Evolutionary conservation across 2,329 filamentous ascomycete genomes (phyloP).

Genomic region (Gaeumannomyces tritici): DNA sequence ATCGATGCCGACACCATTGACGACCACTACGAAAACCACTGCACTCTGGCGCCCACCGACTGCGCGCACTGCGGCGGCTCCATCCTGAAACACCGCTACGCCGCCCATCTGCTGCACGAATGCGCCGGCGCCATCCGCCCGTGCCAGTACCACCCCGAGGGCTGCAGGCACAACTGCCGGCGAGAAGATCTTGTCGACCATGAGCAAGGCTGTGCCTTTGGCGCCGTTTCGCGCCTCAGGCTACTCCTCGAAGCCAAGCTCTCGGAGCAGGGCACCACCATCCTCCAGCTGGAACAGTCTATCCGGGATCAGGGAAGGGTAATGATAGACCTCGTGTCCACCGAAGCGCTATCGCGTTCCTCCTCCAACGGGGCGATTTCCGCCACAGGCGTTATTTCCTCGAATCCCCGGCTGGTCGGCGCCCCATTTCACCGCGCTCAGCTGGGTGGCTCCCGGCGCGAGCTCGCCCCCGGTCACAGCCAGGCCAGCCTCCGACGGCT

Average conservation of each 20-base stretch:
- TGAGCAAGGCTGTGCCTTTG: conserved; percentile 38
- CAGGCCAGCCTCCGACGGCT: not conserved
- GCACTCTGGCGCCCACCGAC: conserved; percentile 34
- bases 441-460: not conserved
- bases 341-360: not conserved
- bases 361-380: not conserved
- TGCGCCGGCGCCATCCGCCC: conserved; percentile 29
- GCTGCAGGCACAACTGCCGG: conserved; percentile 32
- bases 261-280: conserved; percentile 8
- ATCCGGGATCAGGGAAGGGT: not conserved
- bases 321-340: not conserved
- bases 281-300: conserved; percentile 1
- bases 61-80: conserved; percentile 39
- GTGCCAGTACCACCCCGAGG: conserved; percentile 39
- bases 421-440: not conserved
- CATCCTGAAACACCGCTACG: conserved; percentile 33
- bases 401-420: not conserved
- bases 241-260: conserved; percentile 1
- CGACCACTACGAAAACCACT: conserved; percentile 31
- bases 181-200: conserved; percentile 34
- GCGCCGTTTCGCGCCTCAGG: conserved; percentile 19
- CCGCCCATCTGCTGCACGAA: conserved; percentile 33
- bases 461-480: not conserved
- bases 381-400: not conserved
- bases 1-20: conserved; percentile 39